Conservation (phyloP, 1,139 yeast species). For the Diutina neorugosa region DNA sequence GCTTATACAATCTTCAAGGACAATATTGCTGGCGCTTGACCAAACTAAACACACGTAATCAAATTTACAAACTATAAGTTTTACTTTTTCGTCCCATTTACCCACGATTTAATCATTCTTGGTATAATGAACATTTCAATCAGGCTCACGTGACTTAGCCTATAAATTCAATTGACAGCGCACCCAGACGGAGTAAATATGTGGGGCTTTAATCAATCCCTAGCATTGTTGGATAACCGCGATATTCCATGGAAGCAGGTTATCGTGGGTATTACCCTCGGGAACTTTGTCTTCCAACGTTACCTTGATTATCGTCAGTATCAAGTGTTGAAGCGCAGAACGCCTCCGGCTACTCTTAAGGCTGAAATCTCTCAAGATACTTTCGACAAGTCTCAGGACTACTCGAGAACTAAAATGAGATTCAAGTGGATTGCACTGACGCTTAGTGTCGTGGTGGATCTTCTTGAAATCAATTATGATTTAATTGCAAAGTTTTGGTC, state of each 20-base stretch:
- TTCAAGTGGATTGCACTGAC: conserved; percentile 51
- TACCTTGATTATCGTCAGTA: conserved; percentile 72
- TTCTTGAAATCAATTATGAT: conserved; percentile 48
- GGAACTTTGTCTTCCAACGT: conserved; percentile 64
- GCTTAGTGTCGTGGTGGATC: conserved; percentile 42
- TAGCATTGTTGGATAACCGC: conserved; percentile 37
- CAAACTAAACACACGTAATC: too few relatives aligned
- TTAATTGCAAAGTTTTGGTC: conserved; percentile 62
- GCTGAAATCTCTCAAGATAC: conserved; percentile 61
- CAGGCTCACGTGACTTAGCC: not conserved
- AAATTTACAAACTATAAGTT: too few relatives aligned
- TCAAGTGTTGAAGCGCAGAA: conserved; percentile 40
- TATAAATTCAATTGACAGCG: not conserved
- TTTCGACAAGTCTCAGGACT: conserved; percentile 65
- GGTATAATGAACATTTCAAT: too few relatives aligned
- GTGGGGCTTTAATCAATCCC: conserved; percentile 7
- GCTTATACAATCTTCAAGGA: too few relatives aligned
- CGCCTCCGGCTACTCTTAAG: conserved; percentile 53
- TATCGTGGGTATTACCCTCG: conserved; percentile 62
- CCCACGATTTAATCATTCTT: too few relatives aligned
- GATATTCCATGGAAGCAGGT: conserved; percentile 68
- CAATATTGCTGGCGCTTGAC: too few relatives aligned
- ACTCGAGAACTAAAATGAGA: conserved; percentile 70
- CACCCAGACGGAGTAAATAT: not conserved
- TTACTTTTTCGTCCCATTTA: too few relatives aligned